Evolutionary conservation across 116 monocot genomes (phyloP), one percentile per base, ranked within the genome.

Genomic region (Thalassia testudinum): DNA sequence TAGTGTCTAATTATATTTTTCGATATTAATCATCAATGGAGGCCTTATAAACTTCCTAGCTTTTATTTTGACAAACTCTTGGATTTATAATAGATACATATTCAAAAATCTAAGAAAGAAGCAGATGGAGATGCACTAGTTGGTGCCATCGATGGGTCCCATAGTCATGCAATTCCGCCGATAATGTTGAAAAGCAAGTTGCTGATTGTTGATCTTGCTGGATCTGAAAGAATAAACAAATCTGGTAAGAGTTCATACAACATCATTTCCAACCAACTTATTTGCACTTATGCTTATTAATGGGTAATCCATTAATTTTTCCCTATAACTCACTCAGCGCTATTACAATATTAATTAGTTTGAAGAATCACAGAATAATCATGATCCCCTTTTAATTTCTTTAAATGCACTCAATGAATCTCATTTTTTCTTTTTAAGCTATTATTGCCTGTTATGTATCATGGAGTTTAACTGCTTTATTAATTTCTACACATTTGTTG

Each of bases 201-300:
- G 58, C 60, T 86, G 6, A 70, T 86, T 59, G 86, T 86, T 50
- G 86, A 86, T 52, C 77, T 86, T 68, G 86, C 86, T 54, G 86
- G 86, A 62, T 86, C 86, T 8, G 86, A 86, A 71, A 70, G 86
- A 60, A 80, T 86, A 21, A 74, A 80, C 53, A 86, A 86, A 57
- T 77, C 86, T 52, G 86, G 86, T 86, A 34, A 34, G 15, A 43
- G 64, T 42, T 62, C 26, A 16, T 16, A 38, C 21, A 10, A 7
- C 40, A 20, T 42, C 40, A 10, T 10, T 34, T 34, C 30, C 30
- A 34, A 34, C 10, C 30, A 34, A 34, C 3, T 34, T 34, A 34
- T 34, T 34, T 5, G 10, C 10, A 34, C 10, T 3, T 10, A 10
- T 34, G 30, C 30, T 34, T 34, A 34, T 34, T 10, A 34, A 5